These are phyloP conservation scores for Lentinula raphanica DNA, from an alignment of 768 basidiomycete species.

Conservation along the genomic window DNA sequence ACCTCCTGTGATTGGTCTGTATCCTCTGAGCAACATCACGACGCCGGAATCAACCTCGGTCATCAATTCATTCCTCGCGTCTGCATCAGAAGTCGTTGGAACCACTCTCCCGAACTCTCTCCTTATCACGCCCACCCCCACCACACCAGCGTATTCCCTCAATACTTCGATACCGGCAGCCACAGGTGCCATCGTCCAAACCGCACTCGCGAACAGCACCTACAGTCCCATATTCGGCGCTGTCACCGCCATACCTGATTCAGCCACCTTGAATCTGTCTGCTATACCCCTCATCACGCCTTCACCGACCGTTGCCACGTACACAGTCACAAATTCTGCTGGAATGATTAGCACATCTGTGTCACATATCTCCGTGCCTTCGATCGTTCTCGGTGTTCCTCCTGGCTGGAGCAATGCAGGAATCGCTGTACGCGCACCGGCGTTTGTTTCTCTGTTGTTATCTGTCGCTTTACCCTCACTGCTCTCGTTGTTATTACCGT, in stretches of 20 bases:
- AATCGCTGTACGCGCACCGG: neutral
- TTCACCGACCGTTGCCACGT: constrained; percentile 45
- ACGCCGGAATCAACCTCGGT: constrained; percentile 33
- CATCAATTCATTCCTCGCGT: constrained; percentile 51
- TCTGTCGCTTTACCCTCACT: neutral
- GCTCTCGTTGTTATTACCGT: neutral
- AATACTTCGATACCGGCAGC: constrained; percentile 59
- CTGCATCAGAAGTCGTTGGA: constrained; percentile 55
- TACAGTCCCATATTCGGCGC: constrained; percentile 55
- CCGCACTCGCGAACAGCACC: constrained; percentile 68
- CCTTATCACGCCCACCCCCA: constrained; percentile 57
- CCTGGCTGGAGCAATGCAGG: constrained; percentile 43
- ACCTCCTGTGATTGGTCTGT: constrained; percentile 75
- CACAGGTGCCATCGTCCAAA: constrained; percentile 49
- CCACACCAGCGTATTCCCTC: constrained; percentile 61
- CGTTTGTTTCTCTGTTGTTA: neutral
- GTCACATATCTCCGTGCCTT: constrained; percentile 39
- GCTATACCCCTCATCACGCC: constrained; percentile 55
- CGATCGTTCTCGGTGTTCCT: constrained; percentile 57
- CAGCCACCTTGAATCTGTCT: constrained; percentile 32
- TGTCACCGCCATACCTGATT: constrained; percentile 17
- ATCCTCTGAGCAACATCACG: constrained; percentile 49
- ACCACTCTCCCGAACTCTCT: constrained; percentile 72
- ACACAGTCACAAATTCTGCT: constrained; percentile 50
- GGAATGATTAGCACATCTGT: constrained; percentile 52